phyloP scores from a whole-genome alignment of 2,329 filamentous ascomycete genomes.

The Fusarium liriodendri region DNA sequence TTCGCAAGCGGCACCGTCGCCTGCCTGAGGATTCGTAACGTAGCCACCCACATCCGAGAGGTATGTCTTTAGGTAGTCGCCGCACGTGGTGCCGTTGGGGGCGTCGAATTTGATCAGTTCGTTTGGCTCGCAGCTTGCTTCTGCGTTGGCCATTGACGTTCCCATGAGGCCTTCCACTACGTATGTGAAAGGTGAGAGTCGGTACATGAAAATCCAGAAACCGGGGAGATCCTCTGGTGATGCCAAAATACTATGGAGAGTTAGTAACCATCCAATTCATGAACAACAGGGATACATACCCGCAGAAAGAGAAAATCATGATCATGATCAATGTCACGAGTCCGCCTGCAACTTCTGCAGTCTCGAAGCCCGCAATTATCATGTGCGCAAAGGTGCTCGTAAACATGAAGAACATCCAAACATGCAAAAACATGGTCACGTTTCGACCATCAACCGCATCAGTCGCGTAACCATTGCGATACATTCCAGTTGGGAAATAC shows the following conservation, averaged over 20 bases:
- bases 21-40: constrained; percentile 39
- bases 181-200: constrained; percentile 80
- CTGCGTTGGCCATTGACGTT: constrained; percentile 70
- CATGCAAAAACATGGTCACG: constrained; percentile 71
- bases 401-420: constrained; percentile 73
- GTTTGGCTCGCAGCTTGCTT: constrained; percentile 70
- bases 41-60: constrained; percentile 60
- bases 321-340: constrained; percentile 73
- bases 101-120: constrained; percentile 74
- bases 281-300: constrained; percentile 60
- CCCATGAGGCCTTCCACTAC: constrained; percentile 74
- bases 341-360: constrained; percentile 72
- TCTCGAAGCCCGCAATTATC: constrained; percentile 71
- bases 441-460: constrained; percentile 60
- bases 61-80: constrained; percentile 63
- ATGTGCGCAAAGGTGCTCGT: constrained; percentile 74
- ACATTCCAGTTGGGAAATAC: constrained; percentile 76
- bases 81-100: constrained; percentile 63
- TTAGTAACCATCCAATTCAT: no score
- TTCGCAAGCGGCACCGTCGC: constrained; percentile 51
- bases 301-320: constrained; percentile 72
- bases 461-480: constrained; percentile 66
- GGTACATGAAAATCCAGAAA: constrained; percentile 85
- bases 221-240: constrained; percentile 69
- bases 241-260: constrained; percentile 66